Base-by-base conservation (phyloP, 202 grass and related monocot genomes). In the Dendrocalamus latiflorus region DNA sequence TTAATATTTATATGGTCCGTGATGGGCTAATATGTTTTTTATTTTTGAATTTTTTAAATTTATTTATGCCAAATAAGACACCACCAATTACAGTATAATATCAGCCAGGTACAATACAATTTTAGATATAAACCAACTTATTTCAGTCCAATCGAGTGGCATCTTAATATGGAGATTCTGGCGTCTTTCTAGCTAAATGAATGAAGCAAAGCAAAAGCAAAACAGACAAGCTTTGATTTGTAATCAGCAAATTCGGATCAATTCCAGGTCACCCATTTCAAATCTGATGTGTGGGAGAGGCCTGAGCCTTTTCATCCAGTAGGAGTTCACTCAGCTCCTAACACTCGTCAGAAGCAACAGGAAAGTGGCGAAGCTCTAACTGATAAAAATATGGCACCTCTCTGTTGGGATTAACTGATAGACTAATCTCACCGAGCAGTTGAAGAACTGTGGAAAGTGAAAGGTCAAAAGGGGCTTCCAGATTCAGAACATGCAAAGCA, bases 401-500 rank as follows among this genome's bases (percentile, higher is more conserved):
- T 65, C 42, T 2, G 18, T 24, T 50, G 1, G 4, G 20, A 66
- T 16, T 6, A 17, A 39, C 30, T 4, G 25, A 21, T 51, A 70
- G n/a, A 50, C 1, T 77, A 70, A 28, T 58, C 41, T 28, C 9
- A 16, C 51, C 66, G 30, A 64, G 42, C 59, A 11, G 69, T 75
- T 75, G 42, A 68, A 70, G 6, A 33, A 26, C 8, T 5, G 5
- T 16, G 9, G 8, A 88, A 68, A 79, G 68, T 21, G 4, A 59
- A 47, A 77, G 74, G 81, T 80, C 75, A 61, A 51, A 37, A 38
- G 22, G 14, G 15, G 0, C 34, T 51, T 84, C 59, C 33, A 69
- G 86, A 89, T 89, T 85, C 81, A 63, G 70, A 81, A 17, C 76
- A 51, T 70, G 75, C 80, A 77, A 65, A 77, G 74, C 67, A 51